Evolutionary conservation across 371 early-diverging fungal species (phyloP).

Genomic region (Dichotomocladium elegans): DNA sequence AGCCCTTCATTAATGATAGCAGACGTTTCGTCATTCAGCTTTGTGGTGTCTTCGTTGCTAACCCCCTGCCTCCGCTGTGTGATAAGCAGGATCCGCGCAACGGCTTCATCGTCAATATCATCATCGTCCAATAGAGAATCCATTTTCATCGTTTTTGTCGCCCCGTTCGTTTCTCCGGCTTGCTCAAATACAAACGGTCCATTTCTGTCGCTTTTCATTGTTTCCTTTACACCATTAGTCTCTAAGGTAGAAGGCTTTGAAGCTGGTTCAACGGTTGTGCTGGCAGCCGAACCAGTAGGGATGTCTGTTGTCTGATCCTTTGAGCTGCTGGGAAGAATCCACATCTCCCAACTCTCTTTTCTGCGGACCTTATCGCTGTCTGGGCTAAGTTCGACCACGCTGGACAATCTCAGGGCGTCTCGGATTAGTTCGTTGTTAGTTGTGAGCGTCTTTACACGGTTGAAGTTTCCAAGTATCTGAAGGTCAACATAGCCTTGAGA

Average conservation of each 20-base stretch:
- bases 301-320: too few species aligned
- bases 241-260: too few species aligned
- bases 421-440: slow-evolving; percentile 58
- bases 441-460: slow-evolving; percentile 75
- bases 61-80: slow-evolving; percentile 78
- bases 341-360: slow-evolving; percentile 70
- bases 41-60: slow-evolving; percentile 70
- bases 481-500: slow-evolving; percentile 76
- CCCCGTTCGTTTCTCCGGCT: too few species aligned
- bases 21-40: slow-evolving; percentile 79
- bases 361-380: slow-evolving; percentile 56
- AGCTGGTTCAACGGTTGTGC: not conserved
- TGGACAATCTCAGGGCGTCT: slow-evolving; percentile 56
- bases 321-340: slow-evolving; percentile 64
- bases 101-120: slow-evolving; percentile 82
- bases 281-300: slow-evolving; percentile 3
- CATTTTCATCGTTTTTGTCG: slow-evolving; percentile 23
- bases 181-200: too few species aligned
- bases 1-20: slow-evolving; percentile 95
- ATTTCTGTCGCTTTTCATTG: too few species aligned
- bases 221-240: too few species aligned
- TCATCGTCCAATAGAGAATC: too few species aligned
- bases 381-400: slow-evolving; percentile 45
- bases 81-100: slow-evolving; percentile 86
- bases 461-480: slow-evolving; percentile 74